Conservation (phyloP, 306 rosid genomes). For the Rosa multiflora region DNA sequence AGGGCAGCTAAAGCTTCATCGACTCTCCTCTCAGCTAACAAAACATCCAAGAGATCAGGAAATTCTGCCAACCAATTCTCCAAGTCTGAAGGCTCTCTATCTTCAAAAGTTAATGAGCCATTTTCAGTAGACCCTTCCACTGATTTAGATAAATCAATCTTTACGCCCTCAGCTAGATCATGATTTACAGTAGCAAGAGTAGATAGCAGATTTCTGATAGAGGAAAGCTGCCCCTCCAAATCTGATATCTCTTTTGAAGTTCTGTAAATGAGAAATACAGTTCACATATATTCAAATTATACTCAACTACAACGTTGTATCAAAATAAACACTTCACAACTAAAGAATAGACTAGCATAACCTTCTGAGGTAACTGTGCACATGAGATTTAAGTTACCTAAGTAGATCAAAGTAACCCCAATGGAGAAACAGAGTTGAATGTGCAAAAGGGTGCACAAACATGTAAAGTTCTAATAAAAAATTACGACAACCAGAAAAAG, state of each 20-base stretch:
- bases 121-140: conserved; percentile 44
- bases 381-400: background rate
- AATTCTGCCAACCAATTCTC: conserved; percentile 91
- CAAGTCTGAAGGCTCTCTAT: conserved; percentile 62
- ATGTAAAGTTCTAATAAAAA: background rate
- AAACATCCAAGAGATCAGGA: conserved; percentile 92
- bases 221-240: conserved; percentile 92
- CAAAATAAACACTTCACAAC: conserved; percentile 3
- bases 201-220: conserved; percentile 92
- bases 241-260: conserved; percentile 98
- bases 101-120: conserved; percentile 47
- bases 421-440: background rate
- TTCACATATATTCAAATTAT: conserved; percentile 20
- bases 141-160: conserved; percentile 58
- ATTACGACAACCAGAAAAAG: background rate
- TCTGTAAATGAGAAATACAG: conserved; percentile 52
- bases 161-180: conserved; percentile 93
- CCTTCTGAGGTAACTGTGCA: background rate
- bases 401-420: background rate
- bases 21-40: conserved; percentile 91
- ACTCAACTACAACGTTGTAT: background rate
- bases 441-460: background rate
- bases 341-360: background rate
- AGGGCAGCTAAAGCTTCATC: conserved; percentile 88
- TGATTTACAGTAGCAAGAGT: conserved; percentile 95